Percentiles rank a stretch among this genome's conserved stretches.
These are phyloP conservation scores for Tulasnella sp. DNA, from an alignment of 768 basidiomycete genomes.

Conservation along the genomic window DNA sequence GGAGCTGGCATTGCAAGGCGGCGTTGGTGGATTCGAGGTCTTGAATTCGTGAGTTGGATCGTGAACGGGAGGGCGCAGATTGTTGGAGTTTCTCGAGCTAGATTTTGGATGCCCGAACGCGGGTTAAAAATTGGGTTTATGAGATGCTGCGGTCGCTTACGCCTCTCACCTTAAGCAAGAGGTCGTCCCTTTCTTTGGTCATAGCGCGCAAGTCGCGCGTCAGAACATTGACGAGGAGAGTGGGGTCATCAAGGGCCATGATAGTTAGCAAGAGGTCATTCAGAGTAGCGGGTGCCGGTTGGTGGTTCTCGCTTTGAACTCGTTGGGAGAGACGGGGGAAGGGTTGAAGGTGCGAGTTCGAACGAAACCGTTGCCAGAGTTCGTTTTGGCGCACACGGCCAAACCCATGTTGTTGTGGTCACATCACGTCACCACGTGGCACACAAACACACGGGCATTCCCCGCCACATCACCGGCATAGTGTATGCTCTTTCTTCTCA, in stretches of 20 bases:
- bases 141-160: no score
- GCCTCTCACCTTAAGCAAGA: neutral
- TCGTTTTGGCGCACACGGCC: neutral
- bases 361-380: neutral
- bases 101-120: neutral
- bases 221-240: conserved; percentile 17
- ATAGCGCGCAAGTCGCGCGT: conserved; percentile 11
- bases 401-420: neutral
- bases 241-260: conserved; percentile 21
- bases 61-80: no score
- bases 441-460: neutral
- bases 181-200: conserved; percentile 14
- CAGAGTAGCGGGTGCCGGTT: neutral
- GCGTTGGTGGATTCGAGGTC: conserved; percentile 13
- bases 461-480: neutral
- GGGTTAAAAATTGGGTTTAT: neutral
- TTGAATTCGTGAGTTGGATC: neutral
- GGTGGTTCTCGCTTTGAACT: neutral
- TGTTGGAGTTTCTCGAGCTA: neutral
- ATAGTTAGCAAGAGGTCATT: neutral
- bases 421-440: neutral
- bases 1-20: neutral
- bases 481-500: neutral
- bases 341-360: neutral
- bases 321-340: neutral